Percentiles rank a stretch among this genome's conserved stretches.
These are phyloP conservation scores for Cryptococcus jaspeensis DNA, from an alignment of 1,284 basidiomycete genomes.

Conservation along the genomic window DNA sequence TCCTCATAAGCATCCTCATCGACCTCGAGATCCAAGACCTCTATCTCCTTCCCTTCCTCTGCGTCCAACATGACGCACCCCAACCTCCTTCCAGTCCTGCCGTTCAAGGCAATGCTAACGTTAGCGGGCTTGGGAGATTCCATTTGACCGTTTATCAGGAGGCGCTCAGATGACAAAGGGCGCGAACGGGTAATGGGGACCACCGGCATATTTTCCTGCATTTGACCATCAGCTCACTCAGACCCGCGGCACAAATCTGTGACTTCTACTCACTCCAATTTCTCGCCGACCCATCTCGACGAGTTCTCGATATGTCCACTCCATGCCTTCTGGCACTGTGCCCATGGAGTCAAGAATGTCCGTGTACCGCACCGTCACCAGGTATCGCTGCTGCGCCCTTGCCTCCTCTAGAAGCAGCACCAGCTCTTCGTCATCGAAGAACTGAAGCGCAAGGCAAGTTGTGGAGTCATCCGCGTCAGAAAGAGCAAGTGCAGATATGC, in stretches of 20 bases:
- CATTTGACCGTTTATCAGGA: not conserved
- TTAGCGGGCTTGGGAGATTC: too few species aligned
- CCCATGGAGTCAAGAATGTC: constrained; percentile 10
- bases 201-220: not conserved
- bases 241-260: not conserved
- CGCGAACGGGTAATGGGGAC: constrained; percentile 17
- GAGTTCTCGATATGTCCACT: constrained; percentile 1
- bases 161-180: constrained; percentile 4
- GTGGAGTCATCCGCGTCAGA: constrained; percentile 1
- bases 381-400: constrained; percentile 12
- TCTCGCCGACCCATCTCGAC: constrained; percentile 3
- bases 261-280: constrained; percentile 7
- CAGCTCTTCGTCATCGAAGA: constrained; percentile 44
- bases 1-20: constrained; percentile 32
- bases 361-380: constrained; percentile 23
- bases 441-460: constrained; percentile 24
- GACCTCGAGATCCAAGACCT: constrained; percentile 41
- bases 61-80: constrained; percentile 31
- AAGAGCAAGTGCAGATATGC: constrained; percentile 3
- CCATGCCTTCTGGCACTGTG: not conserved
- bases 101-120: constrained; percentile 35
- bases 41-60: constrained; percentile 26
- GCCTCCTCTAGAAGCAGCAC: constrained; percentile 27
- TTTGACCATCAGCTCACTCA: not conserved
- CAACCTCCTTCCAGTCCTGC: constrained; percentile 30